phyloP scores from a whole-genome alignment of 257 asterid species.

The Gentiana straminea region DNA sequence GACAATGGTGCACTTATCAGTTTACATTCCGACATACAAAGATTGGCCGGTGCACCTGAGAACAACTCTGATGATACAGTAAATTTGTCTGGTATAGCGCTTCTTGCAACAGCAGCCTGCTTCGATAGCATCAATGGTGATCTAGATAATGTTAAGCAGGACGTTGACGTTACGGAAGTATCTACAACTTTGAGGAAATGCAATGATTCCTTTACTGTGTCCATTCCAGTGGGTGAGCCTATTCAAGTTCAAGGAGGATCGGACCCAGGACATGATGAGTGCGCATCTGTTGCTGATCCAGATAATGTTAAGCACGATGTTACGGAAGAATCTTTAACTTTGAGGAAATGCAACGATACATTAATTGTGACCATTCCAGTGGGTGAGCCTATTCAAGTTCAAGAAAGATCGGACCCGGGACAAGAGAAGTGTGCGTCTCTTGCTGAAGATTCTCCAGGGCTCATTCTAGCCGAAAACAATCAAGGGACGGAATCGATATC shows the following conservation, averaged over 20 bases:
- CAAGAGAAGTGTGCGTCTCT: conserved; percentile 14
- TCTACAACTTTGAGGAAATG: background rate
- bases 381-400: conserved; percentile 16
- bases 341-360: background rate
- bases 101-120: conserved; percentile 76
- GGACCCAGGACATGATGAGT: too few relatives aligned
- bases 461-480: conserved; percentile 18
- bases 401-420: conserved; percentile 16
- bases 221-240: conserved; percentile 12
- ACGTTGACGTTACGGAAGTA: conserved; percentile 18
- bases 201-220: conserved; percentile 11
- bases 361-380: conserved; percentile 14
- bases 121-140: conserved; percentile 28
- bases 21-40: conserved; percentile 21
- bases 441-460: conserved; percentile 17
- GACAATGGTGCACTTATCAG: conserved; percentile 16
- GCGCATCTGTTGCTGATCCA: conserved; percentile 2
- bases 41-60: conserved; percentile 12
- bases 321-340: conserved; percentile 5
- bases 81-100: conserved; percentile 71
- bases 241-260: conserved; percentile 1
- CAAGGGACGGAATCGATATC: conserved; percentile 13
- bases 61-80: conserved; percentile 22
- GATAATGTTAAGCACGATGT: conserved; percentile 27
- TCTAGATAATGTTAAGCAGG: conserved; percentile 24